phyloP scores from a whole-genome alignment of 2,329 filamentous ascomycete genomes.

The Venturia nashicola region DNA sequence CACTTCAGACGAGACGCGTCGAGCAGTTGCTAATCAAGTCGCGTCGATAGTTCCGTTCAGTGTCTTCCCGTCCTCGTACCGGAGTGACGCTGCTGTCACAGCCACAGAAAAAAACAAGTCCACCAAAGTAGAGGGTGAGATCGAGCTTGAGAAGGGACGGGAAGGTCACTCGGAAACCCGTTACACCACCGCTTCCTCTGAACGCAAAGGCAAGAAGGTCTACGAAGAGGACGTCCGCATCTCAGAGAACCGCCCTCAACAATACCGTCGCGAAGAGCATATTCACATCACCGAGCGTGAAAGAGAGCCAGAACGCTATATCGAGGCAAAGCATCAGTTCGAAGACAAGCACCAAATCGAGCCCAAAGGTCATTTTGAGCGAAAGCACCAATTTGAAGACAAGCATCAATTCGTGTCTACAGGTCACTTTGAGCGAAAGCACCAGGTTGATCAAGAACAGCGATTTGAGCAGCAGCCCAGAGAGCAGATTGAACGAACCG shows the following conservation, averaged over 20 bases:
- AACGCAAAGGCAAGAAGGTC: conserved; percentile 46
- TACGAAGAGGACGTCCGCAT: conserved; percentile 80
- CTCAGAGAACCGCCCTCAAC: conserved; percentile 46
- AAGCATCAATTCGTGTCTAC: neutral
- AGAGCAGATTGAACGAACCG: conserved; percentile 11
- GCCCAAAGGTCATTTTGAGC: conserved; percentile 10
- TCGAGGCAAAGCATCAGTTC: too few relatives aligned
- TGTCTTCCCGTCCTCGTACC: conserved; percentile 98
- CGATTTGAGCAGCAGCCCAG: conserved; percentile 6
- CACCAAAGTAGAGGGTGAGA: conserved; percentile 81
- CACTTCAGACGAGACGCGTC: neutral
- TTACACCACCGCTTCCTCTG: conserved; percentile 39
- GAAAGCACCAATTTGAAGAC: conserved; percentile 7
- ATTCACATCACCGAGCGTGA: conserved; percentile 24
- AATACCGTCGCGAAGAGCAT: conserved; percentile 37
- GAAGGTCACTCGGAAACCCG: conserved; percentile 69
- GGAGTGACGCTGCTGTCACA: conserved; percentile 51
- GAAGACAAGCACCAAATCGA: too few relatives aligned
- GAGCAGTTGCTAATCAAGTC: neutral
- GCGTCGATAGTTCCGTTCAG: conserved; percentile 64
- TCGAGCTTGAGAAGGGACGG: conserved; percentile 79
- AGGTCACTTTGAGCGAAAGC: neutral
- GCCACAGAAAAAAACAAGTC: conserved; percentile 44
- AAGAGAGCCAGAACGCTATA: conserved; percentile 16
- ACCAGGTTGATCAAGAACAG: conserved; percentile 4